Base-by-base conservation (phyloP, 75 land plant species). In the Pinus tabuliformis region DNA sequence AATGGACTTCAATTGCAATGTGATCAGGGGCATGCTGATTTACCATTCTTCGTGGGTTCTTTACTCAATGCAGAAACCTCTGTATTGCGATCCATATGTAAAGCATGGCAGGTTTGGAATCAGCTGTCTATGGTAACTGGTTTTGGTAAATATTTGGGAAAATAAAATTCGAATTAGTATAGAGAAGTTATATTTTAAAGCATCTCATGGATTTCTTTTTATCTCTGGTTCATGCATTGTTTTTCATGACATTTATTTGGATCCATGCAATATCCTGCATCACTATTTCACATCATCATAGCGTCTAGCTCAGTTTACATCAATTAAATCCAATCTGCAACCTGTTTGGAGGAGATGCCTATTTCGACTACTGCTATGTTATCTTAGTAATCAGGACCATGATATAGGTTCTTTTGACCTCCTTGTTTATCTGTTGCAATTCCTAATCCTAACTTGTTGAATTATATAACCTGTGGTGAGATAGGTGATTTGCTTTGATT, bases 71-170 rank as follows among this genome's bases (percentile, higher is more conserved):
- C 84, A 30, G 87, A 82, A 11, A 39, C 81, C 56, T 37, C 78
- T 36, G 78, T 85, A 77, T 74, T 85, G 54, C 26, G 75, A 52
- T 49, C 78, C 20, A 77, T 85, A 16, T 62, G 77, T 17, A 63
- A 72, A 74, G 87, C 87, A 21, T 85, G 87, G 87, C 87, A 85
- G 87, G 87, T 85, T 56, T 57, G 77, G 9, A 45, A 18, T 17
- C 21, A 26, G 28, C 59, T 78, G 37, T 66, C 70, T 39, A 2
- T 68, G 22, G 49, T n/a, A 39, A 18, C 42, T 30, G 5, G 49
- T 42, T 68, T n/a, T 37, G 8, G 42, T 20, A 63, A 63, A 14
- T 3, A 30, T 30, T 63, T 37, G 66, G 14, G 66, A 37, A 37
- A 68, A 68, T 36, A 39, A 15, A 42, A 39, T 37, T 68, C 8